Conservation (phyloP, 805 yeast genomes). For the Nakazawaea sp. region DNA sequence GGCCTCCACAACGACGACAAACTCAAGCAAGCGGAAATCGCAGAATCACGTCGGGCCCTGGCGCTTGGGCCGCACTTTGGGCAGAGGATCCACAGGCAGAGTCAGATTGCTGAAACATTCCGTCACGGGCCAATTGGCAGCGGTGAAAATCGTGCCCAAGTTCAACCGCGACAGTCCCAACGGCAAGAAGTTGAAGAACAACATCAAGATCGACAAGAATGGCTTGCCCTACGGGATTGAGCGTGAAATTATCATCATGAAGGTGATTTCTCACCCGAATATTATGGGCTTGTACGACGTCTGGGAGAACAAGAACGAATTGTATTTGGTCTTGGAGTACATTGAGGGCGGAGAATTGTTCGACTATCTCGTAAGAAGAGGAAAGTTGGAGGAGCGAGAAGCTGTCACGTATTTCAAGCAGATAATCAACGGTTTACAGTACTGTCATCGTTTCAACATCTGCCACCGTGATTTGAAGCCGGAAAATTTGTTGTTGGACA, state of each 20-base stretch:
- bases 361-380: slow-evolving; percentile 83
- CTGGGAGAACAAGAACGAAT: slow-evolving; percentile 79
- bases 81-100: slow-evolving; percentile 95
- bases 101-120: slow-evolving; percentile 88
- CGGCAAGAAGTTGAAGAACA: slow-evolving; percentile 21
- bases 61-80: slow-evolving; percentile 91
- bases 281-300: slow-evolving; percentile 77
- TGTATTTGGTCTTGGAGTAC: slow-evolving; percentile 86
- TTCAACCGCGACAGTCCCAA: slow-evolving; percentile 43
- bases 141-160: slow-evolving; percentile 94
- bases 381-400: slow-evolving; percentile 81
- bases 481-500: slow-evolving; percentile 72
- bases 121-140: slow-evolving; percentile 83
- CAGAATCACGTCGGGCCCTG: slow-evolving; percentile 80
- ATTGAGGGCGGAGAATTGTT: slow-evolving; percentile 97
- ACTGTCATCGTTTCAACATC: slow-evolving; percentile 60
- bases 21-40: slow-evolving; percentile 26
- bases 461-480: slow-evolving; percentile 80
- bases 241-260: slow-evolving; percentile 82
- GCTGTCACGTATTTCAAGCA: slow-evolving; percentile 85
- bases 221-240: slow-evolving; percentile 79
- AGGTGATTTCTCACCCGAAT: slow-evolving; percentile 69
- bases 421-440: slow-evolving; percentile 56
- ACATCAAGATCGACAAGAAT: slow-evolving; percentile 37
- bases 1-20: slow-evolving; percentile 15